Conservation (phyloP, 805 yeast genomes). For the Schwanniomyces sp. region DNA sequence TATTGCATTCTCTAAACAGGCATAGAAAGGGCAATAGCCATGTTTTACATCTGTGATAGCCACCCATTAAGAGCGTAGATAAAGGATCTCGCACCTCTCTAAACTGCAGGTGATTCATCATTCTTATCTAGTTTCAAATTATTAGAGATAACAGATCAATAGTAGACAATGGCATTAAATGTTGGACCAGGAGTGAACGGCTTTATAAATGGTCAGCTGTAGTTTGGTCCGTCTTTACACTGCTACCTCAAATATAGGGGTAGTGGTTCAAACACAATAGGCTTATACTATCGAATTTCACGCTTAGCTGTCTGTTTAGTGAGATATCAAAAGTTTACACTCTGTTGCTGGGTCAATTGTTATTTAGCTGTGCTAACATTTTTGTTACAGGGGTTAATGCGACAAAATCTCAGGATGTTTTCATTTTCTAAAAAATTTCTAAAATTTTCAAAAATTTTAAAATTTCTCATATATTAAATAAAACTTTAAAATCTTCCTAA, state of each 20-base stretch:
- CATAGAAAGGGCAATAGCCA: not conserved
- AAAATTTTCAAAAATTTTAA: not conserved
- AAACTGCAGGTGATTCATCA: not conserved
- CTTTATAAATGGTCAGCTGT: not conserved
- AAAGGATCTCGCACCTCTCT: not conserved
- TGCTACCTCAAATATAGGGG: too few relatives aligned
- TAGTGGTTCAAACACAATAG: too few relatives aligned
- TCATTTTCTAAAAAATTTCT: not conserved
- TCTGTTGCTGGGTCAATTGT: not conserved
- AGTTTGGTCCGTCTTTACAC: not conserved
- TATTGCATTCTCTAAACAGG: not conserved
- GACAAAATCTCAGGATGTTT: not conserved
- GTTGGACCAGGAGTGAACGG: too few relatives aligned
- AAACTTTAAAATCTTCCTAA: not conserved
- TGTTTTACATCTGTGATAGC: not conserved
- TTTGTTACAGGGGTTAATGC: not conserved
- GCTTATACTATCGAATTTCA: not conserved
- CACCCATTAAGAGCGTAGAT: not conserved
- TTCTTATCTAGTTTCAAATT: not conserved
- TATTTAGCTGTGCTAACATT: not conserved
- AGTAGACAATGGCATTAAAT: not conserved
- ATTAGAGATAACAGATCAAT: not conserved
- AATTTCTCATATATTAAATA: too few relatives aligned
- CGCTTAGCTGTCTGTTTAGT: not conserved
- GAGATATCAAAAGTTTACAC: not conserved